A percentile compares a stretch with the other conserved stretches of the same genome.
These are phyloP conservation scores for Fusarium staphyleae DNA, from an alignment of 2,329 filamentous ascomycete genomes.

Conservation along the genomic window DNA sequence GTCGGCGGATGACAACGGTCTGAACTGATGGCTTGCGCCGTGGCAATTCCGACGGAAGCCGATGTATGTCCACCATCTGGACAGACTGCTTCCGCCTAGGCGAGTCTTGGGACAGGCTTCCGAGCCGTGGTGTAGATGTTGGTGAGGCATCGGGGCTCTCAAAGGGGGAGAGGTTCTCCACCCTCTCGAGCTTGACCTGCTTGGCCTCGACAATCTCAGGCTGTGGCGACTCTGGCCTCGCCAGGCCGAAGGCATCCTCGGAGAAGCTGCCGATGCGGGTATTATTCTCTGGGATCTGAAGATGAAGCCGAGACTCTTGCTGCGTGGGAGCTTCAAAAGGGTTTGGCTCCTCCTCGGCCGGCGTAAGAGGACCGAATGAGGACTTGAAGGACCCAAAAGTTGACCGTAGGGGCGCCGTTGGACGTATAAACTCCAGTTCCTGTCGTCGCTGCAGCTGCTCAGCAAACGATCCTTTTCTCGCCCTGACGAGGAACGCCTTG, in stretches of 20 bases:
- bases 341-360: conserved; percentile 24
- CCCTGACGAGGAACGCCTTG: conserved; percentile 18
- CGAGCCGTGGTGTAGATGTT: conserved; percentile 18
- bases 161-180: conserved; percentile 22
- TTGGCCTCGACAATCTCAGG: conserved; percentile 32
- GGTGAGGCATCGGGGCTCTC: conserved; percentile 21
- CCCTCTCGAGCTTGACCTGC: conserved; percentile 27
- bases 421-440: neutral
- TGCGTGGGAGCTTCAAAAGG: conserved; percentile 2
- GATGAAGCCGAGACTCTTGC: neutral
- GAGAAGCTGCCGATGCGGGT: conserved; percentile 17
- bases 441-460: conserved; percentile 18
- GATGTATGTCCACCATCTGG: conserved; percentile 21
- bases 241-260: conserved; percentile 19
- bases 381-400: conserved; percentile 24
- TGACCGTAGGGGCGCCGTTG: conserved; percentile 20
- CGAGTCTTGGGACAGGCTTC: conserved; percentile 12
- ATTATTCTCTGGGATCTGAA: neutral
- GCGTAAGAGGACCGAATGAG: conserved; percentile 23
- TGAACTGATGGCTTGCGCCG: conserved; percentile 21
- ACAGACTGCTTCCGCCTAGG: conserved; percentile 25
- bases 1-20: conserved; percentile 21
- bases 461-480: conserved; percentile 28
- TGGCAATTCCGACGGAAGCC: conserved; percentile 23
- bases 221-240: conserved; percentile 18